Evolutionary conservation across 305 asterid species (phyloP).

Genomic region (Ruellia speciosa): DNA sequence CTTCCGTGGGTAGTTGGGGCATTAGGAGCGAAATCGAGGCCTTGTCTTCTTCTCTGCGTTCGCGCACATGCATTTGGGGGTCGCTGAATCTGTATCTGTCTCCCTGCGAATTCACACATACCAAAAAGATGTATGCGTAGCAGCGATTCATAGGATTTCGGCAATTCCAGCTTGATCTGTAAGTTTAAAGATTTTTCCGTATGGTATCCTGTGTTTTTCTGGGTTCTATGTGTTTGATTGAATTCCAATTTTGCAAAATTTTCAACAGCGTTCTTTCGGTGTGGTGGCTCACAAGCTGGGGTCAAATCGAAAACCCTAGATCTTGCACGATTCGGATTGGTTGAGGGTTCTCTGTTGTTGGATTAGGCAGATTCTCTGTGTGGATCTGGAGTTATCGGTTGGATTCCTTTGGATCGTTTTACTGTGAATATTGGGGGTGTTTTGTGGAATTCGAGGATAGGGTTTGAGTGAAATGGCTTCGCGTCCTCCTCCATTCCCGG

Average conservation of each 20-base stretch:
- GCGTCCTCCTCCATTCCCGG: slow-evolving; percentile 81
- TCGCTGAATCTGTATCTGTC: slow-evolving; percentile 3
- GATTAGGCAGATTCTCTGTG: slow-evolving; percentile 27
- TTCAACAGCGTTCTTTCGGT: slow-evolving; percentile 9
- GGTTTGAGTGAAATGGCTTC: slow-evolving; percentile 68
- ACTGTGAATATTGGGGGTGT: slow-evolving; percentile 22
- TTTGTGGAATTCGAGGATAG: slow-evolving; percentile 27
- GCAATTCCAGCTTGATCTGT: slow-evolving; percentile 40
- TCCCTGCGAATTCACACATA: slow-evolving; percentile 18
- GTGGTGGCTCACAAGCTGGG: slow-evolving; percentile 21
- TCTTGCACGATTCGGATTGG: slow-evolving; percentile 37
- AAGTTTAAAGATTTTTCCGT: slow-evolving; percentile 27
- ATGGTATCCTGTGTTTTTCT: slow-evolving; percentile 17
- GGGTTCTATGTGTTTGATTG: slow-evolving; percentile 20
- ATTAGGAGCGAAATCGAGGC: slow-evolving; percentile 32
- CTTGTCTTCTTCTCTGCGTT: slow-evolving; percentile 24
- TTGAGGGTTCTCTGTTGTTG: slow-evolving; percentile 20
- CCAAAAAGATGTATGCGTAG: slow-evolving; percentile 20
- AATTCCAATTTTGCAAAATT: slow-evolving; percentile 21
- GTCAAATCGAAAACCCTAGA: slow-evolving; percentile 45
- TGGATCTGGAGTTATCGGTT: slow-evolving; percentile 51
- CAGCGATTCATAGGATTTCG: slow-evolving; percentile 24
- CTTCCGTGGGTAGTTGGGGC: slow-evolving; percentile 31
- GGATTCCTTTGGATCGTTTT: slow-evolving; percentile 18
- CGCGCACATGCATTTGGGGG: slow-evolving; percentile 21